A percentile compares a stretch with the other conserved stretches of the same genome.
Conservation (phyloP, 2,329 filamentous ascomycete species). For the Phialophora macrospora region DNA sequence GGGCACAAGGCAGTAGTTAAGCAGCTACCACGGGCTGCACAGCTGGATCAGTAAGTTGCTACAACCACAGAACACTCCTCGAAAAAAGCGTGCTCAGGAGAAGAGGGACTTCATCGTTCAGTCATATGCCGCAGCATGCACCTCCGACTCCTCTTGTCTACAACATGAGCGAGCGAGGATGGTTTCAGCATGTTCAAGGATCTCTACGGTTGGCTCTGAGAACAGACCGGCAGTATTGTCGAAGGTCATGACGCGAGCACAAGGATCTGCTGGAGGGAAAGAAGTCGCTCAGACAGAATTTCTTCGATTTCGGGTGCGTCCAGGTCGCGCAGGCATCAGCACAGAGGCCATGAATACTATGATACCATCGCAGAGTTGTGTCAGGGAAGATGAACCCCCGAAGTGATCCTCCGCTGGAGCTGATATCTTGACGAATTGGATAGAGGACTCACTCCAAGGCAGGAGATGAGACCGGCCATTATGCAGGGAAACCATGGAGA, state of each 20-base stretch:
- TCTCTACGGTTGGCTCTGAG: conserved; percentile 44
- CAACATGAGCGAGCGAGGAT: conserved; percentile 35
- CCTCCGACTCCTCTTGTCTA: conserved; percentile 32
- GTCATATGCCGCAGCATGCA: neutral
- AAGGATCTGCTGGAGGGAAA: conserved; percentile 28
- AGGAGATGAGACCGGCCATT: neutral
- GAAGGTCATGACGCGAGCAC: conserved; percentile 36
- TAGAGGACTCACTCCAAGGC: neutral
- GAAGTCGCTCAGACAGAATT: conserved; percentile 29
- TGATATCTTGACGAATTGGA: neutral
- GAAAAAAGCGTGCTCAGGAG: too few relatives aligned
- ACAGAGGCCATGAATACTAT: conserved; percentile 47
- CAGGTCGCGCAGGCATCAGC: conserved; percentile 45
- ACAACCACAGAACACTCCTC: too few relatives aligned
- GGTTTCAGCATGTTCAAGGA: conserved; percentile 46
- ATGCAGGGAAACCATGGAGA: neutral
- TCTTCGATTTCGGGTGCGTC: conserved; percentile 38
- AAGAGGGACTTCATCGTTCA: too few relatives aligned
- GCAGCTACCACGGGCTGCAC: conserved; percentile 28
- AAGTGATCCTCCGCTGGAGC: neutral
- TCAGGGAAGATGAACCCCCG: neutral
- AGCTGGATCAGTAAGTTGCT: too few relatives aligned
- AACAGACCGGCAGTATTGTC: conserved; percentile 42
- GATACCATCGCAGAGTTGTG: conserved; percentile 39
- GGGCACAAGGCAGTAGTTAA: conserved; percentile 19